A percentile compares a stretch with the other conserved stretches of the same genome.
Conservation (phyloP, 148 eudicot genomes). For the Amaranthus hypochondriacus region DNA sequence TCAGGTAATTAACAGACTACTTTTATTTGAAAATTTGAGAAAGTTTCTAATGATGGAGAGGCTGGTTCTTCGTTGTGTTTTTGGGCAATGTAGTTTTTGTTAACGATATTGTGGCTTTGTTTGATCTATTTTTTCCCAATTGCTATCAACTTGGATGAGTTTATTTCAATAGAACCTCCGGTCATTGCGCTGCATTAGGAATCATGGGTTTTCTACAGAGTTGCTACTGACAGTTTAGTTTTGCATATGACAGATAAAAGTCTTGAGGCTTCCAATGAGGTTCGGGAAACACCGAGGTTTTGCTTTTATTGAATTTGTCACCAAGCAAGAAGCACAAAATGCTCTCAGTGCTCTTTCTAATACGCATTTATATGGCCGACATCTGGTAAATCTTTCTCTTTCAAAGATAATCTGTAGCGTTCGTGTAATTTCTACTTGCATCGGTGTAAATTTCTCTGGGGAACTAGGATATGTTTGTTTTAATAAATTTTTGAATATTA, state of each 20-base stretch:
- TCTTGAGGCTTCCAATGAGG: slow-evolving; percentile 76
- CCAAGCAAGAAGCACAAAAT: slow-evolving; percentile 92
- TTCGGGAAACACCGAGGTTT: slow-evolving; percentile 89
- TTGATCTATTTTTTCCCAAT: not conserved
- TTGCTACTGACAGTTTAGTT: not conserved
- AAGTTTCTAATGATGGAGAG: not conserved
- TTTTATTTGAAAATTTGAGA: not conserved
- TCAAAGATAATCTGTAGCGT: not conserved
- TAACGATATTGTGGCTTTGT: not conserved
- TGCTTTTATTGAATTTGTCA: slow-evolving; percentile 86
- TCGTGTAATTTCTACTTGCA: not conserved
- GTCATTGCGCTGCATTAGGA: too few species aligned
- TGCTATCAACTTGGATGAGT: not conserved
- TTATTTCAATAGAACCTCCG: not conserved
- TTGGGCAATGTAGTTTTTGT: not conserved
- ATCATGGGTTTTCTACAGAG: not conserved
- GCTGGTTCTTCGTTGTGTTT: not conserved
- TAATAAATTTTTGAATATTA: not conserved
- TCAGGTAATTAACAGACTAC: slow-evolving; percentile 47
- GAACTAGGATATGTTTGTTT: not conserved
- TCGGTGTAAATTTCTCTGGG: not conserved
- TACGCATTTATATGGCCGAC: slow-evolving; percentile 94
- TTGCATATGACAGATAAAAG: slow-evolving; percentile 51
- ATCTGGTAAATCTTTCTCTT: slow-evolving; percentile 51
- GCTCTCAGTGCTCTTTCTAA: slow-evolving; percentile 82